A percentile compares a stretch with the other conserved stretches of the same genome.
These are phyloP conservation scores for Flaveria linearis DNA, from an alignment of 129 eudicot species.

Conservation along the genomic window DNA sequence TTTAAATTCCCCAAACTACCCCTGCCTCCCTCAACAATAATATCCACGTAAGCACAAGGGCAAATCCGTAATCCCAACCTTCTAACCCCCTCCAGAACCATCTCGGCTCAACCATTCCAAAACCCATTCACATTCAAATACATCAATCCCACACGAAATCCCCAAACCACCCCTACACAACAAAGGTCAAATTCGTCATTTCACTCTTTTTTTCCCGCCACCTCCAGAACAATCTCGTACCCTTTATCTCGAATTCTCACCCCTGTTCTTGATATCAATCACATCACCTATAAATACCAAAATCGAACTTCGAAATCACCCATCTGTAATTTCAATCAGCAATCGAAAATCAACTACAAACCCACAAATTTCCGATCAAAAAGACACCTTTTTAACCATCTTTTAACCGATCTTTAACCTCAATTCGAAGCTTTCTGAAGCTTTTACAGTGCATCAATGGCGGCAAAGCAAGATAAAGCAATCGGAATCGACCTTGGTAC, in stretches of 20 bases:
- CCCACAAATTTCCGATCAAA: neutral
- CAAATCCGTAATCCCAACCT: neutral
- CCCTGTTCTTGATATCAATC: slow-evolving; percentile 13
- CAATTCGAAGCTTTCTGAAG: neutral
- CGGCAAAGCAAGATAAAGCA: slow-evolving; percentile 53
- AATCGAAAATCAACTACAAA: neutral
- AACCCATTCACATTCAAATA: neutral
- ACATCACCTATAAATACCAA: slow-evolving; percentile 24
- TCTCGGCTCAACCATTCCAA: neutral
- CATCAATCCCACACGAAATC: neutral
- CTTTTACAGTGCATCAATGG: slow-evolving; percentile 25
- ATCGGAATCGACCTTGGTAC: slow-evolving; percentile 83
- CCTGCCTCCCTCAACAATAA: neutral
- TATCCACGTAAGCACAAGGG: slow-evolving; percentile 15
- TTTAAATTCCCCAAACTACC: neutral
- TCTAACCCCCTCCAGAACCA: slow-evolving; percentile 17
- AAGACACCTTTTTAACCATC: neutral
- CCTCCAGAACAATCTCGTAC: slow-evolving; percentile 42
- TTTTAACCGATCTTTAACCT: neutral
- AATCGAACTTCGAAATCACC: neutral
- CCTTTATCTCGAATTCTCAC: neutral
- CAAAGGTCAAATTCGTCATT: neutral
- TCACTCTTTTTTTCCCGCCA: slow-evolving; percentile 21
- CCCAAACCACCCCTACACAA: slow-evolving; percentile 25
- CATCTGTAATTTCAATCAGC: neutral